A percentile compares a stretch with the other conserved stretches of the same genome.
Conservation (phyloP, 805 yeast species). For the Saccharomyces mikatae region DNA sequence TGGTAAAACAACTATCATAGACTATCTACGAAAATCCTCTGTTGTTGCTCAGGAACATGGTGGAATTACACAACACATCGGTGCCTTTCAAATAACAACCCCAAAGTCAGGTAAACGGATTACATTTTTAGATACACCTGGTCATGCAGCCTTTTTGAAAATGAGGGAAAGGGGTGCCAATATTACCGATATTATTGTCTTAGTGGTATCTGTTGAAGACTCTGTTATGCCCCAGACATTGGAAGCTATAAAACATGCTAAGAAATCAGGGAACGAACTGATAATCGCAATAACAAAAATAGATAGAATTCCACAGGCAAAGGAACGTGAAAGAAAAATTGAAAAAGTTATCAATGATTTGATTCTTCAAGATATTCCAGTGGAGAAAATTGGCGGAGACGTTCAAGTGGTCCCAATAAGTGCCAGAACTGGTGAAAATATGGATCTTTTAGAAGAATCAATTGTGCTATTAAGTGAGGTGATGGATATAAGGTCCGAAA, state of each 20-base stretch:
- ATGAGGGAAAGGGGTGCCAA: constrained; percentile 96
- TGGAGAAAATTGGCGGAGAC: constrained; percentile 93
- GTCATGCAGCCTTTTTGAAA: constrained; percentile 92
- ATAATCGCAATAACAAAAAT: constrained; percentile 91
- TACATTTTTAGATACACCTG: constrained; percentile 94
- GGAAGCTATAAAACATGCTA: constrained; percentile 91
- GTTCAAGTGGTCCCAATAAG: constrained; percentile 82
- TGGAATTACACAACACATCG: constrained; percentile 96
- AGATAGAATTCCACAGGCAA: constrained; percentile 47
- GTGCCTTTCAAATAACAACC: constrained; percentile 86
- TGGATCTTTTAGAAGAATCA: constrained; percentile 85
- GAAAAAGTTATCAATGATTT: constrained; percentile 74
- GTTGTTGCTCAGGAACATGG: constrained; percentile 84
- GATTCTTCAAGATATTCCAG: constrained; percentile 67
- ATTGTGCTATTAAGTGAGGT: constrained; percentile 78
- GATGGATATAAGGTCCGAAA: constrained; percentile 62
- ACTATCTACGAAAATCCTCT: constrained; percentile 74
- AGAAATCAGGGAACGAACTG: constrained; percentile 41
- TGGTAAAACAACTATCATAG: constrained; percentile 92
- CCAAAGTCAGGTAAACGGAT: constrained; percentile 66
- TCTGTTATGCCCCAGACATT: constrained; percentile 96
- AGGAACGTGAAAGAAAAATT: constrained; percentile 48
- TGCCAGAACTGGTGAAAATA: constrained; percentile 82
- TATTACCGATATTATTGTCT: constrained; percentile 82
- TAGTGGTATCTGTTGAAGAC: constrained; percentile 96